These are phyloP conservation scores for Diplosphaera chodatii DNA, from an alignment of 139 green algal genomes.

Conservation along the genomic window DNA sequence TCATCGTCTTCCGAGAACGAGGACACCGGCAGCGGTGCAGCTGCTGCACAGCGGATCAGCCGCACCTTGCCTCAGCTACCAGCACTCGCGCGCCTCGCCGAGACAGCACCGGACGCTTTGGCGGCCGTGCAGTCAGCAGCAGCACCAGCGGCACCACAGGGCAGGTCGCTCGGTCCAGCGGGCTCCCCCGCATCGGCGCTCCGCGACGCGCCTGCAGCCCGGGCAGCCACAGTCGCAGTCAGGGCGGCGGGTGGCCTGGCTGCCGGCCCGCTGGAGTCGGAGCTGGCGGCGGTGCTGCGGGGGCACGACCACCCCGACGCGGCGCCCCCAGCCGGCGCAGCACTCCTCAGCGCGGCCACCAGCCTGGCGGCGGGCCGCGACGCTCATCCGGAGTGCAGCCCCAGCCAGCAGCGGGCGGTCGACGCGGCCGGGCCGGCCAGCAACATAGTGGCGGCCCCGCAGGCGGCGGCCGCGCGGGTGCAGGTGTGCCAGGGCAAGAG, in stretches of 20 bases:
- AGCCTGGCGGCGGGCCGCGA: not conserved
- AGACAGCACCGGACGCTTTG: not conserved
- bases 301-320: not conserved
- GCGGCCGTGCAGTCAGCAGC: too few species aligned
- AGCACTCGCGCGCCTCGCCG: not conserved
- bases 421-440: not conserved
- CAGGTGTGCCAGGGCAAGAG: slow-evolving; percentile 8
- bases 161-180: too few species aligned
- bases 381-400: too few species aligned
- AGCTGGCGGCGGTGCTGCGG: not conserved
- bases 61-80: not conserved
- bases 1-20: not conserved
- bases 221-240: not conserved
- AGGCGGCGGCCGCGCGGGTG: not conserved
- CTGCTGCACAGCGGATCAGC: not conserved
- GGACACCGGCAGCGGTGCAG: not conserved
- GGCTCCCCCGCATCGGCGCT: too few species aligned
- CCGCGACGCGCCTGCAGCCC: too few species aligned
- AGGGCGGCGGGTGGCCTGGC: too few species aligned
- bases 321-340: too few species aligned
- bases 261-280: too few species aligned
- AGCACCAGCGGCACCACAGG: not conserved
- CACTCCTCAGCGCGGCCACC: not conserved
- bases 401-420: not conserved
- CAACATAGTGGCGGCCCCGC: not conserved